Conservation (phyloP, 1,284 basidiomycete species). For the Naganishia sp. region DNA sequence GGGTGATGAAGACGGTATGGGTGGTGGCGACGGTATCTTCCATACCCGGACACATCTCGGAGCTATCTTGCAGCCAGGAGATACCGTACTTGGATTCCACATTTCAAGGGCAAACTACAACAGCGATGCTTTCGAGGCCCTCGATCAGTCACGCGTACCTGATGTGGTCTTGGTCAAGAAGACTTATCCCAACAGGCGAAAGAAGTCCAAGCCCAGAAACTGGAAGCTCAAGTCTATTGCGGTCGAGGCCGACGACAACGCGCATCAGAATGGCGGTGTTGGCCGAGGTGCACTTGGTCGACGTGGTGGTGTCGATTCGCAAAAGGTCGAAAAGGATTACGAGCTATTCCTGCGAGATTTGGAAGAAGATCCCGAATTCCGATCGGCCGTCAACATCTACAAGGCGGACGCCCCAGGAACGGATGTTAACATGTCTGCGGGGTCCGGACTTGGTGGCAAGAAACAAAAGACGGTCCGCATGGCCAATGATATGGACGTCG, state of each 20-base stretch:
- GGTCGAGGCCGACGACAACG: conserved; percentile 76
- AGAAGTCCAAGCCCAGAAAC: conserved; percentile 79
- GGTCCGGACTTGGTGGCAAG: conserved; percentile 29
- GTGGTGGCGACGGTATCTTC: conserved; percentile 72
- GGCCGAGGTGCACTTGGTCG: conserved; percentile 84
- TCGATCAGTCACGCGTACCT: conserved; percentile 74
- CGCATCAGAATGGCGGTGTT: conserved; percentile 70
- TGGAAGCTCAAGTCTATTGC: conserved; percentile 94
- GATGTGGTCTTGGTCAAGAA: conserved; percentile 94
- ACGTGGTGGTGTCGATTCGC: conserved; percentile 85
- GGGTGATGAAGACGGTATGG: conserved; percentile 55
- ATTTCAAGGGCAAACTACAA: conserved; percentile 91
- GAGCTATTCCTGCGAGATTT: conserved; percentile 93
- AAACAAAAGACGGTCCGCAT: conserved; percentile 52
- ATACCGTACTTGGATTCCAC: conserved; percentile 88
- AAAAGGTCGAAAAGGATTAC: conserved; percentile 95
- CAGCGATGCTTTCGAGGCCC: conserved; percentile 76
- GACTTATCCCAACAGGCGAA: conserved; percentile 89
- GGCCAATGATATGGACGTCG: conserved; percentile 70
- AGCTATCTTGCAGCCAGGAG: conserved; percentile 90
- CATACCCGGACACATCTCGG: conserved; percentile 97
- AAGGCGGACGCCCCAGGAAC: conserved; percentile 57
- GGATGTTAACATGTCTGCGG: conserved; percentile 23
- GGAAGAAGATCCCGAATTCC: conserved; percentile 94
- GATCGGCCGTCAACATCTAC: conserved; percentile 85